Evolutionary conservation across 768 basidiomycete species (phyloP).

Genomic region (Tricholoma hemisulphureum): DNA sequence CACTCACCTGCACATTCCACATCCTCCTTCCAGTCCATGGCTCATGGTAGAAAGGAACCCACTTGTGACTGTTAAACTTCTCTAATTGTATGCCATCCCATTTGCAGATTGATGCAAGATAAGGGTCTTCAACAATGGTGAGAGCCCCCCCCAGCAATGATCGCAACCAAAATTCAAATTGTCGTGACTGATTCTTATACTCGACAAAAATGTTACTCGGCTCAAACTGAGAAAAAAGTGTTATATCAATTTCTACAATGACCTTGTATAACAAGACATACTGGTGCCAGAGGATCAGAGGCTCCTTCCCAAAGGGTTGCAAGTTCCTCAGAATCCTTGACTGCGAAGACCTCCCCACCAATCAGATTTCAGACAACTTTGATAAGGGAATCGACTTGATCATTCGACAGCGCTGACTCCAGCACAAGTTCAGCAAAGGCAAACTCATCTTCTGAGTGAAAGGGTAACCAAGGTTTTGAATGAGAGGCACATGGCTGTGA

Average conservation of each 20-base stretch:
- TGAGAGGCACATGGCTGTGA: neutral
- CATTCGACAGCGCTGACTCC: neutral
- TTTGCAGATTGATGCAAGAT: neutral
- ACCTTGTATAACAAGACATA: neutral
- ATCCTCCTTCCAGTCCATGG: neutral
- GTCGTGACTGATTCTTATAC: neutral
- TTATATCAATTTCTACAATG: neutral
- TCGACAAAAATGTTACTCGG: neutral
- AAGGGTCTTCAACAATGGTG: neutral
- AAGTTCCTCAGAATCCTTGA: neutral
- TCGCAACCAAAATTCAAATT: neutral
- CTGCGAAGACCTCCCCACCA: neutral
- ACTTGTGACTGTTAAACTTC: conserved; percentile 7
- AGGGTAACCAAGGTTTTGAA: neutral
- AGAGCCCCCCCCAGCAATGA: neutral
- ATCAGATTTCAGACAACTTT: neutral
- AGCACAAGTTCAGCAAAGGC: neutral
- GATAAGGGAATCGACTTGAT: neutral
- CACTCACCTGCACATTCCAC: conserved; percentile 9
- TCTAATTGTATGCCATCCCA: neutral
- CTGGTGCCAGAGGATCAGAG: neutral
- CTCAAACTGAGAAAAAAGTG: neutral
- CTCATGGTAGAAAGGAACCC: neutral
- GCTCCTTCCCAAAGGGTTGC: neutral
- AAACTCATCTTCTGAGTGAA: neutral